Conservation (phyloP, 331 rosid genomes). For the Acacia pycnantha region DNA sequence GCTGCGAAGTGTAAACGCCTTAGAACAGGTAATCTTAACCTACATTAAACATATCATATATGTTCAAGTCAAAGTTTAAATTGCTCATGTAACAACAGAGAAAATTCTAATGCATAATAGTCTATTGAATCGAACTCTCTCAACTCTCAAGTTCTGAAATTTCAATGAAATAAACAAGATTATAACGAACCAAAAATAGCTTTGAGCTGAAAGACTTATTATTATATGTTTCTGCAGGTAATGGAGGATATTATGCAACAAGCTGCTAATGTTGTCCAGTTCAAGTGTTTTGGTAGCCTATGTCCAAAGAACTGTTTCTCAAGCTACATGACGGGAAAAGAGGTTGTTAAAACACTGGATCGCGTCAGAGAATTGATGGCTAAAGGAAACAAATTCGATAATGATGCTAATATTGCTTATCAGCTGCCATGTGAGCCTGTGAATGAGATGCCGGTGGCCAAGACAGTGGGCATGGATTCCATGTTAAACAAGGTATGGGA, state of each 20-base stretch:
- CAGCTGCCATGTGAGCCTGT: background rate
- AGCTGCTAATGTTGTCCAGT: background rate
- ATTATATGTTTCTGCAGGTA: background rate
- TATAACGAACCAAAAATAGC: background rate
- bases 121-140: background rate
- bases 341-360: background rate
- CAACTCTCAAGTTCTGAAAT: background rate
- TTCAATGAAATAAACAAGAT: background rate
- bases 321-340: background rate
- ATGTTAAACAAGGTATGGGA: background rate
- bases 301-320: background rate
- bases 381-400: background rate
- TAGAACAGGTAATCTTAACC: background rate
- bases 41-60: background rate
- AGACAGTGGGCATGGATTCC: background rate
- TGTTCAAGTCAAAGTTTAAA: background rate
- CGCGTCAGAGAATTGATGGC: background rate
- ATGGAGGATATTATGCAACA: background rate
- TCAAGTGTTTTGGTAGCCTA: background rate
- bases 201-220: background rate
- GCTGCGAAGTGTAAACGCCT: background rate
- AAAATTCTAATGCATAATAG: too few species aligned
- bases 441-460: background rate
- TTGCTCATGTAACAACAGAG: background rate
- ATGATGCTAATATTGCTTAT: constrained; percentile 1